Conservation (phyloP, 306 rosid genomes). For the Astragalus glycyphyllos region DNA sequence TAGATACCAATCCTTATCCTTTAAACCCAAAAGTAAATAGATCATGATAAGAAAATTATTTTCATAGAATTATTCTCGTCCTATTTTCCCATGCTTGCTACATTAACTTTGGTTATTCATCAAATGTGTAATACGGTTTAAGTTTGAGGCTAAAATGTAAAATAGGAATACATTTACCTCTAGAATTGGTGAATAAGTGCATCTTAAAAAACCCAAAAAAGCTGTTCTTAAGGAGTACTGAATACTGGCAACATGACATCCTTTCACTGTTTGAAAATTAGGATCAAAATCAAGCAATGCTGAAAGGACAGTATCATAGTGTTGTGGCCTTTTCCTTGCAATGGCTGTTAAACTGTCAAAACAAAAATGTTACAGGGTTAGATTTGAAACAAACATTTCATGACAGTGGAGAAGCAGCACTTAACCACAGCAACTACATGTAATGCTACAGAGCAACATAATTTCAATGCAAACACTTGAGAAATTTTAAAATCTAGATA, state of each 20-base stretch:
- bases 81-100: slow-evolving; percentile 22
- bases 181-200: slow-evolving; percentile 71
- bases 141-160: slow-evolving; percentile 30
- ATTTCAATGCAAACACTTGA: slow-evolving; percentile 17
- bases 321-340: slow-evolving; percentile 84
- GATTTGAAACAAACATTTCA: slow-evolving; percentile 36
- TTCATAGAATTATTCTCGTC: slow-evolving; percentile 25
- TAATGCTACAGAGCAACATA: slow-evolving; percentile 33
- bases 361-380: slow-evolving; percentile 43
- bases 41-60: slow-evolving; percentile 12
- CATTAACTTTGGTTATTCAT: slow-evolving; percentile 10
- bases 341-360: slow-evolving; percentile 84
- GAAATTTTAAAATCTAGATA: slow-evolving; percentile 13
- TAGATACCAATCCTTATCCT: slow-evolving; percentile 6
- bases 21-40: slow-evolving; percentile 24
- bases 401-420: slow-evolving; percentile 8
- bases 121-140: slow-evolving; percentile 1
- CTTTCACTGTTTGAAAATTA: slow-evolving; percentile 68
- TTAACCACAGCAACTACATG: slow-evolving; percentile 37
- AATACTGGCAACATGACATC: slow-evolving; percentile 81
- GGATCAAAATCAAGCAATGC: slow-evolving; percentile 82
- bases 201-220: slow-evolving; percentile 90
- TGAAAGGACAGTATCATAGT: slow-evolving; percentile 68
- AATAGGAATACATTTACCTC: slow-evolving; percentile 63
- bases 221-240: slow-evolving; percentile 88